phyloP scores from a whole-genome alignment of 495 filamentous ascomycete species.

The Aspergillus saccharolyticus region DNA sequence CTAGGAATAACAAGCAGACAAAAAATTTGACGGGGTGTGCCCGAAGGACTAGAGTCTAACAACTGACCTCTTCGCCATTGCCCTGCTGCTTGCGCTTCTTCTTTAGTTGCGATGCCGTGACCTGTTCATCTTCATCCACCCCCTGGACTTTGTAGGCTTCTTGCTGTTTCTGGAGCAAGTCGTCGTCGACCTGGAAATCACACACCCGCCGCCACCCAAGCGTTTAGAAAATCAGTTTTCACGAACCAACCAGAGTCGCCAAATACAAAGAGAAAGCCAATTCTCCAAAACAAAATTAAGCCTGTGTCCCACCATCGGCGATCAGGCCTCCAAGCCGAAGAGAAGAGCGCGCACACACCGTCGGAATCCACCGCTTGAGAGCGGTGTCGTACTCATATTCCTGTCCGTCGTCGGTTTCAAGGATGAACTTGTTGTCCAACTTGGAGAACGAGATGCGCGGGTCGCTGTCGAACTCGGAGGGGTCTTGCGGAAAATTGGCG shows the following conservation, averaged over 20 bases:
- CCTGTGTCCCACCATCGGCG: conserved; percentile 9
- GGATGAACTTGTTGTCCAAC: conserved; percentile 70
- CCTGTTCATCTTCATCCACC: conserved; percentile 57
- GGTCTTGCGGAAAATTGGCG: conserved; percentile 60
- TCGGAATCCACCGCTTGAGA: conserved; percentile 73
- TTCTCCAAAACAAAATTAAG: no score
- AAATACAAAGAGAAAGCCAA: conserved; percentile 9
- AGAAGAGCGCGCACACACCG: conserved; percentile 43
- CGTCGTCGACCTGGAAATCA: conserved; percentile 63
- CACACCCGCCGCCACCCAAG: conserved; percentile 26
- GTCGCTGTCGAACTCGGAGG: conserved; percentile 73
- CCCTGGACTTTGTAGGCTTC: conserved; percentile 66
- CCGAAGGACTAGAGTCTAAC: neutral
- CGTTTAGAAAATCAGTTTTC: conserved; percentile 28
- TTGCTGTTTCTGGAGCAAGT: conserved; percentile 71
- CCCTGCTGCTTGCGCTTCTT: conserved; percentile 64
- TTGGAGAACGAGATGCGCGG: conserved; percentile 82
- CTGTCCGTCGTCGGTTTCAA: conserved; percentile 77
- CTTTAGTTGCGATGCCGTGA: conserved; percentile 54
- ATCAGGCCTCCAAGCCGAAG: neutral
- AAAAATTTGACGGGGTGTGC: no score
- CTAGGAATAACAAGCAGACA: no score
- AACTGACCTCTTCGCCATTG: conserved; percentile 56
- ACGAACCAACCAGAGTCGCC: conserved; percentile 25
- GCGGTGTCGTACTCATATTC: conserved; percentile 77